phyloP scores from a whole-genome alignment of 805 yeast species.

The Ogataea nonfermentans region DNA sequence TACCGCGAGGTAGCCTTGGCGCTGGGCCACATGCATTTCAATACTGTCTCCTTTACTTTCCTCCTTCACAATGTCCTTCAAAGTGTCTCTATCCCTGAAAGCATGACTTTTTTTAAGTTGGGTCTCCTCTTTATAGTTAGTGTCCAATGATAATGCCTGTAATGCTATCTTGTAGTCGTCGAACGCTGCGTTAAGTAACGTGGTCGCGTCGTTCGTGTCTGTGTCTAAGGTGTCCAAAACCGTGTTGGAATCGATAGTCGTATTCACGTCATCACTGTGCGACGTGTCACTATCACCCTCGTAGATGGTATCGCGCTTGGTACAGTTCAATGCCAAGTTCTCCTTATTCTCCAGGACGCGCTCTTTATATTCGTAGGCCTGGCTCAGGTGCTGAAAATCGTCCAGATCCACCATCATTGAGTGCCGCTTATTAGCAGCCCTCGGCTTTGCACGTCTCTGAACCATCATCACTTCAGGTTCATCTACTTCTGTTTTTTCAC shows the following conservation, averaged over 20 bases:
- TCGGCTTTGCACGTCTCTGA: constrained; percentile 2
- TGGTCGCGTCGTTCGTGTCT: constrained; percentile 20
- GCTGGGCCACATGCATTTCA: constrained; percentile 1
- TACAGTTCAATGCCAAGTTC: constrained; percentile 3
- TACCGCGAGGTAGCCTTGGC: constrained; percentile 8
- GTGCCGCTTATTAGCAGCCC: constrained; percentile 11
- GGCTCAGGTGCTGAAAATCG: constrained; percentile 11
- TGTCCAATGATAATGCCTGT: constrained; percentile 15
- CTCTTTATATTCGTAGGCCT: constrained; percentile 5
- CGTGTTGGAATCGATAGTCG: constrained; percentile 20
- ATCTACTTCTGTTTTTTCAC: constrained; percentile 3
- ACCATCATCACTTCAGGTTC: background rate
- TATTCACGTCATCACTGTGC: constrained; percentile 12
- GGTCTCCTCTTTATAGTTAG: constrained; percentile 1
- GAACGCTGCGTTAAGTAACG: constrained; percentile 24
- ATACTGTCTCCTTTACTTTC: background rate
- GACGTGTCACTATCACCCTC: constrained; percentile 6
- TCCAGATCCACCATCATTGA: constrained; percentile 17
- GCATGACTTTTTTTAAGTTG: constrained; percentile 15
- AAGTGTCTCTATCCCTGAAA: constrained; percentile 14
- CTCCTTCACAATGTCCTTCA: constrained; percentile 12
- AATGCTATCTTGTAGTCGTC: constrained; percentile 26
- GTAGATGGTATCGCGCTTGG: constrained; percentile 2
- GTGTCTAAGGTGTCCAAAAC: constrained; percentile 16
- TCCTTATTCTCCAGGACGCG: constrained; percentile 4